Evolutionary conservation across 1,284 basidiomycete species (phyloP), one percentile per base, ranked within the genome.

Genomic region (Anthracocystis panici-leucophaei): DNA sequence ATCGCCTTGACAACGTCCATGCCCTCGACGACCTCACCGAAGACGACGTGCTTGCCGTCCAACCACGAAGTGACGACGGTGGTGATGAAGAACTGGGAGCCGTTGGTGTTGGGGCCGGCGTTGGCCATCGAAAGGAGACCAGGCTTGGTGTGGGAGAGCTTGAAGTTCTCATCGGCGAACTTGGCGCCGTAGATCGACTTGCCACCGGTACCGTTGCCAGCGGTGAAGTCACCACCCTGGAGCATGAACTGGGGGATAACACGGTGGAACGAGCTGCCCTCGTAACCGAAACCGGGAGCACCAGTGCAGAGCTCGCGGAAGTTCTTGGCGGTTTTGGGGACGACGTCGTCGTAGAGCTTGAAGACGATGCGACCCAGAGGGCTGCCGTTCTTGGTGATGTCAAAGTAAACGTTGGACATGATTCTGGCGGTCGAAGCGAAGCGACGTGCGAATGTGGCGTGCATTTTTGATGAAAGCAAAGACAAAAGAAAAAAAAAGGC

Each of bases 31-130:
- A 97, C 93, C 75, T 91, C 91, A 16, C 95, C 95, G 81, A 97
- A 97, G 1, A 97, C 94, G 75, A 93, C 91, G 85, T 97, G 95
- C 85, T 97, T 97, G 65, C 92, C 92, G 84, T 97, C 94, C 40
- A 97, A 89, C 85, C 94, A 93, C 76, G 82, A 73, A 57, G 84
- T 84, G 51, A 72, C 69, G 49, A 82, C 82, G 48, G 82, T 83
- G 71, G 82, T 83, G 78, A 85, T 79, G 76, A 81, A 80, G 76
- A 84, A 85, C 77, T 82, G 78, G 21, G 82, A 83, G 35, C 83
- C 83, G 75, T 84, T 84, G 57, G 83, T 81, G 80, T 84, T 83
- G 92, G 91, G 74, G 31, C 82, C 82, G 27, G 82, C 80, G 74
- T 82, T 80, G 55, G 80, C 81, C 78, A 82, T 79, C 21, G 76